Percentiles rank a stretch among this genome's conserved stretches.
Conservation (phyloP, 441 rosid genomes). For the Geranium incanum region DNA sequence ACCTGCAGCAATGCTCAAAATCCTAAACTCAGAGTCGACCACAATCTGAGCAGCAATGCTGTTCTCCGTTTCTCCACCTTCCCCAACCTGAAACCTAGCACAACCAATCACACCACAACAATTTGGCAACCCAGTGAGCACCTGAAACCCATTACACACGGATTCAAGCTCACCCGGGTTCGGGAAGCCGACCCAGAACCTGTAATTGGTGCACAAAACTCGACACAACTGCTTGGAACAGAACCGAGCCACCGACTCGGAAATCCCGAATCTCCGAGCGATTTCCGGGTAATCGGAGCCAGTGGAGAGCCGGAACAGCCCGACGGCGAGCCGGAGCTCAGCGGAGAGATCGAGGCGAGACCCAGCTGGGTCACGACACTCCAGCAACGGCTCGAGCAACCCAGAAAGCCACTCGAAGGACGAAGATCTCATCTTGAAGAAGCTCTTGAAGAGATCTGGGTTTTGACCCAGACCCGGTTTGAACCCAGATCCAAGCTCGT, state of each 20-base stretch:
- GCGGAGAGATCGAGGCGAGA: conserved; percentile 43
- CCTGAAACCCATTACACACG: conserved; percentile 35
- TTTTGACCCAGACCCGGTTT: too few species aligned
- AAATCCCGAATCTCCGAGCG: conserved; percentile 17
- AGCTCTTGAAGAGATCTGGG: conserved; percentile 20
- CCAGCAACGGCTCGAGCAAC: conserved; percentile 57
- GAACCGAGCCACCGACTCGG: too few species aligned
- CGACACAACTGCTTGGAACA: conserved; percentile 32
- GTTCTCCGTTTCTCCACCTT: conserved; percentile 10
- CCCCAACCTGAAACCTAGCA: conserved; percentile 28
- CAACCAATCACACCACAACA: conserved; percentile 51
- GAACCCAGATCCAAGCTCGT: neutral
- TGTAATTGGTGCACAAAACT: conserved; percentile 58
- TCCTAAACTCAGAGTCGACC: conserved; percentile 47
- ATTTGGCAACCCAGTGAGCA: conserved; percentile 38
- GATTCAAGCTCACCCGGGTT: conserved; percentile 34
- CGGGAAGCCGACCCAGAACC: conserved; percentile 57
- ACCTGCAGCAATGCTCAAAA: conserved; percentile 45
- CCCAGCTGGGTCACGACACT: conserved; percentile 62
- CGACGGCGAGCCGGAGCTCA: conserved; percentile 47
- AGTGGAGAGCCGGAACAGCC: conserved; percentile 40
- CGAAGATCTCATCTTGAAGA: conserved; percentile 45
- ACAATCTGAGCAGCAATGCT: conserved; percentile 45
- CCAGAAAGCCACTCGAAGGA: conserved; percentile 65
- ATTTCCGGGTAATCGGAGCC: conserved; percentile 40